These are phyloP conservation scores for Neofusicoccum cordaticola DNA, from an alignment of 2,329 filamentous ascomycete genomes.

Conservation along the genomic window DNA sequence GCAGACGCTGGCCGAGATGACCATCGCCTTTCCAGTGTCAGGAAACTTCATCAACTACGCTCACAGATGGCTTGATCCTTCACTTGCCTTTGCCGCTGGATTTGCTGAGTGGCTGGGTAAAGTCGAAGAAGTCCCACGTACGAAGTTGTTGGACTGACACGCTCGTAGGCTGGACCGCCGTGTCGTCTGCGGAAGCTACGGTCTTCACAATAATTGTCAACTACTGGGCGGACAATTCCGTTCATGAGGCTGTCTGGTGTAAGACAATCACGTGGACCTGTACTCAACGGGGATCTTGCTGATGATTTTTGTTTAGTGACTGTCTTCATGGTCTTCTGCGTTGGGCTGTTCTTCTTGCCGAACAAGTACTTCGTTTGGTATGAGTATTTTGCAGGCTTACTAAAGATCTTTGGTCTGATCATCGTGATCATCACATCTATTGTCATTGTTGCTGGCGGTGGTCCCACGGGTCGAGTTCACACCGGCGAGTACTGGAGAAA, in stretches of 20 bases:
- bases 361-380: constrained; percentile 34
- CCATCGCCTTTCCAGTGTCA: constrained; percentile 35
- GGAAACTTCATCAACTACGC: constrained; percentile 40
- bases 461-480: constrained; percentile 31
- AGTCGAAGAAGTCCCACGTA: neutral
- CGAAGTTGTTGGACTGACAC: neutral
- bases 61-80: constrained; percentile 38
- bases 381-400: constrained; percentile 9
- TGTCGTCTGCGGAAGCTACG: constrained; percentile 23
- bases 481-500: constrained; percentile 31
- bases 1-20: constrained; percentile 36
- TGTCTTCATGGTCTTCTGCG: constrained; percentile 4
- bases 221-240: neutral
- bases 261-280: neutral
- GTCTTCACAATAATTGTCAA: constrained; percentile 23
- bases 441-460: constrained; percentile 29
- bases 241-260: constrained; percentile 4
- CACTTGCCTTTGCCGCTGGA: constrained; percentile 39
- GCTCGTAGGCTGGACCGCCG: constrained; percentile 22
- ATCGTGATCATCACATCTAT: constrained; percentile 26
- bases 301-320: constrained; percentile 8
- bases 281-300: neutral
- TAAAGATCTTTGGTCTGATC: constrained; percentile 36
- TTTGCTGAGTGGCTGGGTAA: constrained; percentile 33
- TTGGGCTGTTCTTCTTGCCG: constrained; percentile 21